Evolutionary conservation across 73 alveolate species (phyloP).

Genomic region (Tetrahymena borealis): DNA sequence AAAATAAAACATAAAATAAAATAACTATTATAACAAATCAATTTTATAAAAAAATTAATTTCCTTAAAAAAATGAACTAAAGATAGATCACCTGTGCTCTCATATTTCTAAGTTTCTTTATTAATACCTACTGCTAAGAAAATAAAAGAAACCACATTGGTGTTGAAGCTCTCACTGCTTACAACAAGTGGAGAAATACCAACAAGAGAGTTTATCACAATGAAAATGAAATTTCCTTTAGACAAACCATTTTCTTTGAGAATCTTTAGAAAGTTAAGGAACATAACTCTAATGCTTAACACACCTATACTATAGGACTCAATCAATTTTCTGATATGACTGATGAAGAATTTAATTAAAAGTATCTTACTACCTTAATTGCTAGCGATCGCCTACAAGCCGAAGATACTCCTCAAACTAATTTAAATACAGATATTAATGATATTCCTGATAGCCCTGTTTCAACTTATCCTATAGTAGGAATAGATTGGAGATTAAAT

Average conservation of each 20-base stretch:
- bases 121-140: no score
- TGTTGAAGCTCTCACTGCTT: neutral
- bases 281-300: constrained; percentile 4
- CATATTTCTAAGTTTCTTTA: no score
- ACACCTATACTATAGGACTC: constrained; percentile 5
- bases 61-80: no score
- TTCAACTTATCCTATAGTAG: no score
- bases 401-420: neutral
- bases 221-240: neutral
- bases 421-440: neutral
- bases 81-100: no score
- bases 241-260: neutral
- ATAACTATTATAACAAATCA: no score
- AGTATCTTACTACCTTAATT: neutral
- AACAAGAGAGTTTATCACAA: no score
- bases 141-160: no score
- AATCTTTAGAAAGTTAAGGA: neutral
- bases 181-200: neutral
- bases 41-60: no score
- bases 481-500: constrained; percentile 50
- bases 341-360: neutral
- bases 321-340: constrained; percentile 36
- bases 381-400: neutral
- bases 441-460: neutral
- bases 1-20: no score